Evolutionary conservation across 305 asterid genomes (phyloP).

Genomic region (Rubia occidens): DNA sequence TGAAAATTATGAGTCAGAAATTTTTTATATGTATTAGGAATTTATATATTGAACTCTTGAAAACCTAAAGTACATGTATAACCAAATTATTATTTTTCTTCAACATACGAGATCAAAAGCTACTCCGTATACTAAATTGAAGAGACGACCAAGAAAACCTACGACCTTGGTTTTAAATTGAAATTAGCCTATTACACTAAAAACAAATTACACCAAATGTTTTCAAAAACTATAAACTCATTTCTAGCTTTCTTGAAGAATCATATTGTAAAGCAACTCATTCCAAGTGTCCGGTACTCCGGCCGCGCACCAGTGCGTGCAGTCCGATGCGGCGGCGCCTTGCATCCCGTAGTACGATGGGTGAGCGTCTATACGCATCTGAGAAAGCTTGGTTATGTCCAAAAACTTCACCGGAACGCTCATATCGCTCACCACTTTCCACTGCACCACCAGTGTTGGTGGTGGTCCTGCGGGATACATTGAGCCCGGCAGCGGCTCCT

Average conservation of each 20-base stretch:
- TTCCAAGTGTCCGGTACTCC: conserved; percentile 1
- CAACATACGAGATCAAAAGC: no score
- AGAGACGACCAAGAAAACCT: no score
- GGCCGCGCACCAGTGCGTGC: conserved; percentile 33
- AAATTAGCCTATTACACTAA: no score
- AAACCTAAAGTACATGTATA: no score
- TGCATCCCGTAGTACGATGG: conserved; percentile 21
- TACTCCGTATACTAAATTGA: no score
- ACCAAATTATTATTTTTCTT: no score
- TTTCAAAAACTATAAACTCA: background rate
- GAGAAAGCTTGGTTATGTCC: conserved; percentile 30
- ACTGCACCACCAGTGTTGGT: conserved; percentile 16
- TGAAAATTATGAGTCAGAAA: no score
- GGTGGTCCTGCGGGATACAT: conserved; percentile 22
- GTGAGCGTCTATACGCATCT: conserved; percentile 31
- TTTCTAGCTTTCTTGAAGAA: background rate
- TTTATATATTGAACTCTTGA: no score
- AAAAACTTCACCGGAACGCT: conserved; percentile 20
- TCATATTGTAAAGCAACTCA: background rate
- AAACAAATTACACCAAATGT: no score
- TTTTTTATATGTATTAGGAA: no score
- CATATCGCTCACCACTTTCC: conserved; percentile 18
- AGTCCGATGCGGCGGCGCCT: conserved; percentile 13
- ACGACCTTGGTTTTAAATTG: no score
- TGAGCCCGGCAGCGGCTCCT: conserved; percentile 17